Evolutionary conservation across 768 basidiomycete genomes (phyloP).

Genomic region (Leucogyrophana mollusca): DNA sequence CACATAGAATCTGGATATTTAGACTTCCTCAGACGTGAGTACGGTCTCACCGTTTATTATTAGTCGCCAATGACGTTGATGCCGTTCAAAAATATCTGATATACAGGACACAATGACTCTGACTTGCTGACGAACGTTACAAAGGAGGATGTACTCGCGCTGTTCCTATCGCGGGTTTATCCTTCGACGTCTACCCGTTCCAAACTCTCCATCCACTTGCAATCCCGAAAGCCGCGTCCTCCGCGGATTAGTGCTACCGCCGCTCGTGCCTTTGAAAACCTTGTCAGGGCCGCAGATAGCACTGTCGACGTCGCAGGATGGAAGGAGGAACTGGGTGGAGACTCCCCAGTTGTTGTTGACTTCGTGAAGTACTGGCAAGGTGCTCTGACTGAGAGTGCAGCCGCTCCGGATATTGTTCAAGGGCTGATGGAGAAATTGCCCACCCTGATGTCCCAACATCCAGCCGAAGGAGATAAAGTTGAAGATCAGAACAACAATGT

Average conservation of each 20-base stretch:
- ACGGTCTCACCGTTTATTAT: background rate
- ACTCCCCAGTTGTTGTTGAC: conserved; percentile 54
- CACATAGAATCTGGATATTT: conserved; percentile 78
- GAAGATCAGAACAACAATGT: conserved; percentile 46
- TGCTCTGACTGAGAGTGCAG: conserved; percentile 38
- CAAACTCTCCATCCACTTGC: conserved; percentile 83
- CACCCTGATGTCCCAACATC: conserved; percentile 52
- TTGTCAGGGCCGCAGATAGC: conserved; percentile 49
- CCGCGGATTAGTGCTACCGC: conserved; percentile 66
- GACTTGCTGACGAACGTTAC: conserved; percentile 59
- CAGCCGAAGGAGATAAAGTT: conserved; percentile 51
- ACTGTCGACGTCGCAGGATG: conserved; percentile 49
- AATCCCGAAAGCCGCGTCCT: conserved; percentile 62
- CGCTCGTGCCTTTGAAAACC: conserved; percentile 56
- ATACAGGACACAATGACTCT: conserved; percentile 71
- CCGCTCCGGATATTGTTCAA: conserved; percentile 38
- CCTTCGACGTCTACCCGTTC: conserved; percentile 66
- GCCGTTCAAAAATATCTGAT: background rate
- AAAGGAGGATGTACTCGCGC: conserved; percentile 69
- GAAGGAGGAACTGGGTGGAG: conserved; percentile 51
- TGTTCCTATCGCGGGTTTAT: conserved; percentile 72
- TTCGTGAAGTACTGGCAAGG: conserved; percentile 65
- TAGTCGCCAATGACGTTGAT: background rate
- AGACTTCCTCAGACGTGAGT: conserved; percentile 85
- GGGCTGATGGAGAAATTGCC: conserved; percentile 56